Evolutionary conservation across 108 stramenopile genomes (phyloP).

Genomic region (Chaetoceros muelleri): DNA sequence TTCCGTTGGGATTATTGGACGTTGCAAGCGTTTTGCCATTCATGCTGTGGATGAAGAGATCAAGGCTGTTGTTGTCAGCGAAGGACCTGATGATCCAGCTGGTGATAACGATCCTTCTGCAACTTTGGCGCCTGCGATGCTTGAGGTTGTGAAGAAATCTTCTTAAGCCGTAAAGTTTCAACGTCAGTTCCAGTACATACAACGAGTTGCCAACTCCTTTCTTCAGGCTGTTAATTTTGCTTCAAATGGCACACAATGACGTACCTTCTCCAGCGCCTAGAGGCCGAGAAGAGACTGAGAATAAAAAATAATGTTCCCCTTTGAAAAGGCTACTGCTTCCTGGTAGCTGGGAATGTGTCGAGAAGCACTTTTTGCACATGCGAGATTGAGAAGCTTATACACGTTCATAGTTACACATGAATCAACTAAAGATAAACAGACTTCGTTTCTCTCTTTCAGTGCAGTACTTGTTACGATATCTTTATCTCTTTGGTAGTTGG

Average conservation of each 20-base stretch:
- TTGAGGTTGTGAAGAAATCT: constrained; percentile 9
- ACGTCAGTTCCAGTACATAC: no score
- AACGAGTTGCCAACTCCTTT: no score
- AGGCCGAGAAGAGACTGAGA: not conserved
- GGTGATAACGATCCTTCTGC: constrained; percentile 38
- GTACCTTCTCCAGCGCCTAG: not conserved
- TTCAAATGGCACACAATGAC: not conserved
- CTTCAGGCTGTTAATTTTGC: no score
- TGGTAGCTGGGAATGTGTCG: not conserved
- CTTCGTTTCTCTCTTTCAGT: no score
- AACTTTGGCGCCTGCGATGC: constrained; percentile 27
- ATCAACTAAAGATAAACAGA: no score
- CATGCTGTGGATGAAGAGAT: constrained; percentile 47
- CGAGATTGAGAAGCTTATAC: no score
- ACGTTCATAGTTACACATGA: no score
- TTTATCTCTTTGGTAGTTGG: no score
- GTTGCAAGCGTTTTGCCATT: constrained; percentile 61
- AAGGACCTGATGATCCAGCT: constrained; percentile 55
- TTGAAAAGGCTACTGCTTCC: not conserved
- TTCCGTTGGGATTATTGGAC: constrained; percentile 35
- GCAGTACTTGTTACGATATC: no score
- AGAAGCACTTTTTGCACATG: not conserved
- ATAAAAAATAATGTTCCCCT: not conserved
- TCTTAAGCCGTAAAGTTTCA: no score
- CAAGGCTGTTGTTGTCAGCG: constrained; percentile 40